phyloP scores from a whole-genome alignment of 2,329 filamentous ascomycete genomes.

The Colletotrichum musicola region DNA sequence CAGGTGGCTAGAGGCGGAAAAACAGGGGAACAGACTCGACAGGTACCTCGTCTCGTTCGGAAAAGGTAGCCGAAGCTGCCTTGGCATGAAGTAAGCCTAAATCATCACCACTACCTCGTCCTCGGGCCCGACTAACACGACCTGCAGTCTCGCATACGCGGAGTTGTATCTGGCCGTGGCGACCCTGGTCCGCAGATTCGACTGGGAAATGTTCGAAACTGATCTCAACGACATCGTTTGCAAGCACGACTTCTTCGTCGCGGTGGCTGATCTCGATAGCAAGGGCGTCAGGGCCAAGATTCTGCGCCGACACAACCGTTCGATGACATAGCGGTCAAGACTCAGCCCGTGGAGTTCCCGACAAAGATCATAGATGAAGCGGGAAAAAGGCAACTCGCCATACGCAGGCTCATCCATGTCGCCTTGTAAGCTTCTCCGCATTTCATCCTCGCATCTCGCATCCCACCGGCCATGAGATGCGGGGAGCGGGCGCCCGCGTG shows the following conservation, averaged over 20 bases:
- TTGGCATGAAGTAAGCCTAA: constrained; percentile 41
- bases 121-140: background rate
- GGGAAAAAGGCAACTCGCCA: background rate
- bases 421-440: constrained; percentile 16
- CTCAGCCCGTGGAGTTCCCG: too few species aligned
- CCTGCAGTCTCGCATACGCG: constrained; percentile 27
- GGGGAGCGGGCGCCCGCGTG: background rate
- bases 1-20: constrained; percentile 44
- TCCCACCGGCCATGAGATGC: constrained; percentile 1
- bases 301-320: too few species aligned
- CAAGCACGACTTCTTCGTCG: constrained; percentile 17
- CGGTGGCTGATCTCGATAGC: constrained; percentile 9
- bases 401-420: background rate
- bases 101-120: background rate
- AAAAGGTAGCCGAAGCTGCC: constrained; percentile 41
- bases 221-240: constrained; percentile 41
- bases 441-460: constrained; percentile 4
- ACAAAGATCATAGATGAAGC: background rate
- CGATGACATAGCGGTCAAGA: background rate
- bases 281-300: constrained; percentile 34
- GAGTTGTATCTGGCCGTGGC: constrained; percentile 35
- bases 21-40: constrained; percentile 29
- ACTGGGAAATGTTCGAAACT: constrained; percentile 37
- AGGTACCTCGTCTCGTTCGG: constrained; percentile 39
- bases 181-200: constrained; percentile 29